phyloP scores from a whole-genome alignment of 441 rosid species.

The Lepidium campestre region DNA sequence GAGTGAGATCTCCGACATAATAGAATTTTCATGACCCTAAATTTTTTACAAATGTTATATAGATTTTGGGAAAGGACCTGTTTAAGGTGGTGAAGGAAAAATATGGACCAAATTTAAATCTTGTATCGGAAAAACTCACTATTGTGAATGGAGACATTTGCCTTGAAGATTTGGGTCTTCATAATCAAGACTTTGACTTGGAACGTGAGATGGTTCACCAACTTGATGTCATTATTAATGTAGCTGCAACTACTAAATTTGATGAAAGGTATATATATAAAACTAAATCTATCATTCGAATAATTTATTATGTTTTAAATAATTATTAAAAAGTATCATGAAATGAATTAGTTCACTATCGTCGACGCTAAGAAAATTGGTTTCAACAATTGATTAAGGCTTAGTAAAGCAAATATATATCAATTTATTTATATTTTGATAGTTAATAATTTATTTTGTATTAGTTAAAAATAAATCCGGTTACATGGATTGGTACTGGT shows the following conservation, averaged over 20 bases:
- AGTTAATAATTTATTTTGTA: neutral
- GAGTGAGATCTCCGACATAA: too few species aligned
- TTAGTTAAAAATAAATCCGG: neutral
- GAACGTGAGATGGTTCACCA: constrained; percentile 41
- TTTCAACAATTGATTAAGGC: neutral
- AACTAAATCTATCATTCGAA: neutral
- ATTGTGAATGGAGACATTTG: constrained; percentile 64
- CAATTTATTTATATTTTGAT: neutral
- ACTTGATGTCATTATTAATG: constrained; percentile 53
- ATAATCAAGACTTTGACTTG: constrained; percentile 30
- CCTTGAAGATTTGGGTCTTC: constrained; percentile 46
- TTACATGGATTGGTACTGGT: neutral
- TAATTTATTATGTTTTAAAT: neutral
- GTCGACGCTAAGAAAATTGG: neutral
- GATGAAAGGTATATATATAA: constrained; percentile 58
- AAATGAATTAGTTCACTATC: neutral
- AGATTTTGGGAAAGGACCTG: constrained; percentile 62
- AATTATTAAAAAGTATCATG: too few species aligned
- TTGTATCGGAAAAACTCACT: constrained; percentile 42
- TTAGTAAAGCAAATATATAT: neutral
- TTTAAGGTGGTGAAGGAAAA: constrained; percentile 56
- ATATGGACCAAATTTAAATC: constrained; percentile 35
- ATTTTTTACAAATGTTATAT: neutral
- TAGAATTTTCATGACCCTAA: neutral
- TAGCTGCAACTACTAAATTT: constrained; percentile 84